Base-by-base conservation (phyloP, 352 stramenopile species). In the Globisporangium abappressorium region DNA sequence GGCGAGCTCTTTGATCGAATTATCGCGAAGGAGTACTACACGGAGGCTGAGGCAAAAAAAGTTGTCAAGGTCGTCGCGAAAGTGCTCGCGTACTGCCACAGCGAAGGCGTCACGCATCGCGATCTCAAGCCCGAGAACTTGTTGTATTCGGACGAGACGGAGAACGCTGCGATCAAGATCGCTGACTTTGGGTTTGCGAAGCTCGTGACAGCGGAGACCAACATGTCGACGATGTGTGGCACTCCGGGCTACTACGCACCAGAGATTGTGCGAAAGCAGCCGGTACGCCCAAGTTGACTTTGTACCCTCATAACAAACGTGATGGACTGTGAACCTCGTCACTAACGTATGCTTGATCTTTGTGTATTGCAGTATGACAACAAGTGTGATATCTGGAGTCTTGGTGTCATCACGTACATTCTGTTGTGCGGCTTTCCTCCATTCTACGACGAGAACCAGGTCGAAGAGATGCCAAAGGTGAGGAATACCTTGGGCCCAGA, bases 51-150 rank as follows among this genome's bases (percentile, higher is more conserved):
- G 70, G 93, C 93, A 36, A 89, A 91, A 62, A 80, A 87, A 57
- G 73, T 94, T 49, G 72, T 98, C 81, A 85, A 94, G 72, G 75
- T 91, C 68, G 84, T 98, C 51, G 84, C 86, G 33, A 90, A 94
- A 54, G 91, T 92, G 28, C 75, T 98, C 20, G 70, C 74, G 0
- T 96, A 97, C 73, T 98, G 90, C 73, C 93, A 98, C 77, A 66
- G 69, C 7, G 62, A 81, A 65, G 81, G 92, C 55, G 89, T 99
- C 67, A 97, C 97, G 14, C 96, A 99, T 54, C 89, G 94, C n/a
- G 97, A 99, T 74, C 84, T 99, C 62, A 99, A 99, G 73, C 95
- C 97, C 14, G 94, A 99, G 80, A 99, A 99, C 76, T 75, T 99
- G 43, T 77, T 99, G 30, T 93, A 99, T 60, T 72, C 84, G 7